phyloP scores from a whole-genome alignment of 192 early-diverging fungal species.

The Irineochytrium annulatum region DNA sequence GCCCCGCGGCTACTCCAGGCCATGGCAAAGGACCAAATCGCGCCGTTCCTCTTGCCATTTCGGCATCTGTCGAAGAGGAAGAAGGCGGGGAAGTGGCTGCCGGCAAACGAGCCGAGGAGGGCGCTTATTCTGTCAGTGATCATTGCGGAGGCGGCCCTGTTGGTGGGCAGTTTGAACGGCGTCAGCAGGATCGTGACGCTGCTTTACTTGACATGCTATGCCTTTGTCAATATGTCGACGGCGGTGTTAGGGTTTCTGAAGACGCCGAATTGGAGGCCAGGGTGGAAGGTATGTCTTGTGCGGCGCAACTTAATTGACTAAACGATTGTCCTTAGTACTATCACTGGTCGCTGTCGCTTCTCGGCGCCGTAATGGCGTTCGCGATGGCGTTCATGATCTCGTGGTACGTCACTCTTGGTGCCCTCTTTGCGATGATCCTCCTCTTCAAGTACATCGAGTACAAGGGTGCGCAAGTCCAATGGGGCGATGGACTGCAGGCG shows the following conservation, averaged over 20 bases:
- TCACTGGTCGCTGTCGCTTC: constrained; percentile 17
- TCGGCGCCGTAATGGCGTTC: constrained; percentile 10
- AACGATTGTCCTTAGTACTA: constrained; percentile 4
- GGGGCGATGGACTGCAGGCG: constrained; percentile 11
- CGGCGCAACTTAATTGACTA: background rate
- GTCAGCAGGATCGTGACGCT: constrained; percentile 12
- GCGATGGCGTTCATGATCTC: constrained; percentile 22
- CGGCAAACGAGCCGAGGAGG: background rate
- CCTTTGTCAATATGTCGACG: constrained; percentile 24
- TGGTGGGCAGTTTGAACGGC: constrained; percentile 10
- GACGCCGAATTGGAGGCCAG: constrained; percentile 23
- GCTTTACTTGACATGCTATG: constrained; percentile 18
- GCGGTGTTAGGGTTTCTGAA: constrained; percentile 14
- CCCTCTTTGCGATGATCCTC: constrained; percentile 3
- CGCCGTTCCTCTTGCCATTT: constrained; percentile 14
- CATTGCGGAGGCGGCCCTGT: constrained; percentile 16
- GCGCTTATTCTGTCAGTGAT: constrained; percentile 12
- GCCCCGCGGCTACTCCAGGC: constrained; percentile 19
- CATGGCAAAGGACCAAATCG: constrained; percentile 21
- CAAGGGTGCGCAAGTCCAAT: constrained; percentile 19
- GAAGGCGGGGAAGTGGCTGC: background rate
- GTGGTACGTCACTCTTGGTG: background rate
- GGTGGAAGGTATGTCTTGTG: constrained; percentile 11
- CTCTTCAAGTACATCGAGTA: constrained; percentile 14
- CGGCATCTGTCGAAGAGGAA: background rate